These are phyloP conservation scores for Phytophthora multivora DNA, from an alignment of 352 stramenopile genomes.

Conservation along the genomic window DNA sequence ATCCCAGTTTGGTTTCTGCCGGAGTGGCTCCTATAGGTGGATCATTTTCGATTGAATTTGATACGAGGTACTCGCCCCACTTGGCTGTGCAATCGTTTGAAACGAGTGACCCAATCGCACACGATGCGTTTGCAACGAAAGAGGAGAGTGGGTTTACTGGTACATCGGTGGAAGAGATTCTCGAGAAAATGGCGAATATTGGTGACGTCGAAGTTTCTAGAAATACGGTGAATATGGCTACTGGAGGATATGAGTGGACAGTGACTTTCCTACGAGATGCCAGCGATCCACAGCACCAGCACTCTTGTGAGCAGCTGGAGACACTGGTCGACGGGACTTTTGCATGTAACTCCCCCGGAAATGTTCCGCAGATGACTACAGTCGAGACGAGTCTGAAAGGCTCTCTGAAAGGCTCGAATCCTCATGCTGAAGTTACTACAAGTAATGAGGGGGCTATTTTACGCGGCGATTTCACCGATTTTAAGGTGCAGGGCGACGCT, in stretches of 20 bases:
- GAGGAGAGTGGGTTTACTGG: slow-evolving; percentile 90
- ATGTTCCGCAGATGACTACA: slow-evolving; percentile 87
- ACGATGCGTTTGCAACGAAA: slow-evolving; percentile 92
- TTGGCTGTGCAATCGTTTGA: slow-evolving; percentile 72
- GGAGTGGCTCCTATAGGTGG: slow-evolving; percentile 90
- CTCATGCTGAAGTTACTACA: slow-evolving; percentile 27
- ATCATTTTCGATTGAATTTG: slow-evolving; percentile 90
- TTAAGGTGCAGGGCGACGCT: slow-evolving; percentile 84
- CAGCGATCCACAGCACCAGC: slow-evolving; percentile 27
- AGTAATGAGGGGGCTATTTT: slow-evolving; percentile 76
- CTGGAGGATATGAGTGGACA: slow-evolving; percentile 94
- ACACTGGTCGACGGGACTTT: slow-evolving; percentile 44
- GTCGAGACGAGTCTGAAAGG: slow-evolving; percentile 30
- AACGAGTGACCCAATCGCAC: slow-evolving; percentile 85
- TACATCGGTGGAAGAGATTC: slow-evolving; percentile 95
- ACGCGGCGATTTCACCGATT: slow-evolving; percentile 88
- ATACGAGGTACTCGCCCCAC: slow-evolving; percentile 69
- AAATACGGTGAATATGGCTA: slow-evolving; percentile 80
- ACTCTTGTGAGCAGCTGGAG: slow-evolving; percentile 65
- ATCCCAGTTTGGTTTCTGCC: slow-evolving; percentile 15
- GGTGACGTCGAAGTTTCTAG: slow-evolving; percentile 93
- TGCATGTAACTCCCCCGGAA: slow-evolving; percentile 92
- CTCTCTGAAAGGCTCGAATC: slow-evolving; percentile 42
- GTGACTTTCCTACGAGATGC: slow-evolving; percentile 94
- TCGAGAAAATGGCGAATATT: slow-evolving; percentile 94